Conservation (phyloP, 306 rosid species). For the Cucumis hystrix region DNA sequence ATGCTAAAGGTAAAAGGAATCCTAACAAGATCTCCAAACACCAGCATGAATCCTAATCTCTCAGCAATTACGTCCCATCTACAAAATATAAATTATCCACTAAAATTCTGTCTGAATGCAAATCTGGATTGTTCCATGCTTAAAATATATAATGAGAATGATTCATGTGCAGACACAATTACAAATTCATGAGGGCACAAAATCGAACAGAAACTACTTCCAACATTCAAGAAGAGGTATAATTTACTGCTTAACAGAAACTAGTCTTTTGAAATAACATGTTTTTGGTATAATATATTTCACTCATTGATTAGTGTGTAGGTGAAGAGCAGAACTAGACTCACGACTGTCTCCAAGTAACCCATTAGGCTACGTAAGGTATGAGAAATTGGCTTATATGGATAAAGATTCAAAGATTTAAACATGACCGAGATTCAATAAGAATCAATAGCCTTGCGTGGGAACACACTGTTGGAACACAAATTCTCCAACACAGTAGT, state of each 20-base stretch:
- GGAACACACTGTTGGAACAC: no score
- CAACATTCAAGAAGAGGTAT: not conserved
- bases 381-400: not conserved
- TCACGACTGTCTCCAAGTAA: not conserved
- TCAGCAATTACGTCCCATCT: conserved; percentile 99
- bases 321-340: not conserved
- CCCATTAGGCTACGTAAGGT: not conserved
- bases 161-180: not conserved
- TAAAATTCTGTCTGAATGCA: not conserved
- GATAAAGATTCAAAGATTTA: not conserved
- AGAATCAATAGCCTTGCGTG: not conserved
- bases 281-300: not conserved
- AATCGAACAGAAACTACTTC: not conserved
- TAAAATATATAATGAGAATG: not conserved
- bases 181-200: not conserved
- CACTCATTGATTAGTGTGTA: not conserved
- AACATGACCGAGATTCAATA: not conserved
- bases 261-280: not conserved
- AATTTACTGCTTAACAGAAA: not conserved
- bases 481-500: no score
- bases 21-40: conserved; percentile 96
- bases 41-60: conserved; percentile 94
- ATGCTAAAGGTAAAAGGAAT: conserved; percentile 92
- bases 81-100: conserved; percentile 6
- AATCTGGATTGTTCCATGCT: not conserved